Evolutionary conservation across 768 basidiomycete species (phyloP).

Genomic region (Rhodotorula toruloides): DNA sequence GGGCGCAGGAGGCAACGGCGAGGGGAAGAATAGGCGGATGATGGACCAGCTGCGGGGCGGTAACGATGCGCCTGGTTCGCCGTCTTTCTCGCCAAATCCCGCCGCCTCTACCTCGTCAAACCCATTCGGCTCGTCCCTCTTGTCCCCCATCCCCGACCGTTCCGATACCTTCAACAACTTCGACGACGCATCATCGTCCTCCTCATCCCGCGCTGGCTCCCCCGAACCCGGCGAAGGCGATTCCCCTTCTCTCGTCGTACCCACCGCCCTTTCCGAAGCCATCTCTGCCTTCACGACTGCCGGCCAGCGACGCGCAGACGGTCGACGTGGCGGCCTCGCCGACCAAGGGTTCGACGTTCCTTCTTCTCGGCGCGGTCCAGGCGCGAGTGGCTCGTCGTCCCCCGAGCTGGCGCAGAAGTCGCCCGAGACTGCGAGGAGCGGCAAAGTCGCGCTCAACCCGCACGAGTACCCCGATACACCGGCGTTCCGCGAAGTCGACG

Average conservation of each 20-base stretch:
- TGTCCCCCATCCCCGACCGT: neutral
- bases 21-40: conserved; percentile 29
- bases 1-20: too few relatives aligned
- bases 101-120: conserved; percentile 9
- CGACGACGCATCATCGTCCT: conserved; percentile 6
- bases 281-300: conserved; percentile 33
- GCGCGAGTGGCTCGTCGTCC: neutral
- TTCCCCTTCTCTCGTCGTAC: conserved; percentile 10
- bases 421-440: neutral
- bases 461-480: conserved; percentile 40
- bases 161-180: neutral
- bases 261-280: conserved; percentile 21
- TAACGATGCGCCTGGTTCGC: neutral
- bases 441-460: conserved; percentile 14
- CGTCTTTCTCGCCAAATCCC: conserved; percentile 22
- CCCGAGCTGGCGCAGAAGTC: neutral
- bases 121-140: neutral
- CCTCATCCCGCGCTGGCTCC: conserved; percentile 1
- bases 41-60: conserved; percentile 9
- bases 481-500: conserved; percentile 42
- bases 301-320: conserved; percentile 25
- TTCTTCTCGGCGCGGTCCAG: neutral
- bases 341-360: conserved; percentile 30
- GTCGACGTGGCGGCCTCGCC: conserved; percentile 25
- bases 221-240: conserved; percentile 1